Evolutionary conservation across 495 filamentous ascomycete species (phyloP), one percentile per base, ranked within the genome.

Genomic region (Aspergillus nanangensis): DNA sequence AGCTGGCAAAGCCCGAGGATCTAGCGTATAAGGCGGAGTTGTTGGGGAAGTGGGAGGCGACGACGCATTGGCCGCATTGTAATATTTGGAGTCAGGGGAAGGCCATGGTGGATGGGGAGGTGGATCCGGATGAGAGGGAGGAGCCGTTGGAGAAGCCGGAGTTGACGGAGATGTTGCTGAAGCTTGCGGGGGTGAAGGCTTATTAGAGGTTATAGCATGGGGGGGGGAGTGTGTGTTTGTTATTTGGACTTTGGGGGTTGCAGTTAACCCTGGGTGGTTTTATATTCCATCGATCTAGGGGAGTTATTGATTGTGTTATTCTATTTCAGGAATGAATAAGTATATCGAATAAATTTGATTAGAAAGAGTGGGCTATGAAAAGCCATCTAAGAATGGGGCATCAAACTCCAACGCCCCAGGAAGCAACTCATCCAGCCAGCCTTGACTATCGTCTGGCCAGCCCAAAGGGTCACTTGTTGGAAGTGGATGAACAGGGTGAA

Each of bases 1-100:
- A 41, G 9, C 51, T 69, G 37, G 63, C 64, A 7, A 51, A 46
- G 0, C 38, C 50, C 3, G 67, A 69, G 36, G 60, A 60, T 1
- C 38, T 67, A 5, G 46, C 50, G 33, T 41, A 47, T 23, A 73
- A 72, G 47, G 51, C 51, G 41, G 52, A 68, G 24, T 51, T 69
- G 0, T 72, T 74, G 35, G 55, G 60, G 23, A 40, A 49, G 10
- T 62, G 60, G 31, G 51, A 65, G 34, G 59, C 63, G 9, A 69
- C 70, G 0, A 72, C 70, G 1, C 69, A 75, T 33, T 75, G 70
- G 71, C 63, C 69, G 3, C 63, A 72, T 46, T 53, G 61, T 23
- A 67, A 66, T 33, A 36, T 64, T 13, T 47, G 53, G 10, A 25
- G 54, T 15, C 57, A 57, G 1, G 55, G 61, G 1, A 44, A 51